Evolutionary conservation across 2,329 filamentous ascomycete species (phyloP).

Genomic region (Exophiala xenobiotica): DNA sequence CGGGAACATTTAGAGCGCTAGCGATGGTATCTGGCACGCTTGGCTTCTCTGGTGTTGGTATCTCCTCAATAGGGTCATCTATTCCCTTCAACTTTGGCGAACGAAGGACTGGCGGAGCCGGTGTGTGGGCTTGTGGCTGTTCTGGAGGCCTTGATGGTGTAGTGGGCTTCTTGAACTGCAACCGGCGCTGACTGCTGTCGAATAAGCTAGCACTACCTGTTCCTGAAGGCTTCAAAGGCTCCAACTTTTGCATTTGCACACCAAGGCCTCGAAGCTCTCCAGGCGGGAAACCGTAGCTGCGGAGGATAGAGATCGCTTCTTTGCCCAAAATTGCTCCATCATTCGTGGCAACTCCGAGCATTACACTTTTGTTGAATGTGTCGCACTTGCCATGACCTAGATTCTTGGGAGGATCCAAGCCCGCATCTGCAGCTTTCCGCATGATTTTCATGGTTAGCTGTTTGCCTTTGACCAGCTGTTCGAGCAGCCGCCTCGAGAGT

Average conservation of each 20-base stretch:
- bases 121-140: constrained; percentile 9
- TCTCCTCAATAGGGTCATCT: constrained; percentile 54
- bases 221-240: constrained; percentile 64
- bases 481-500: constrained; percentile 73
- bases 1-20: constrained; percentile 29
- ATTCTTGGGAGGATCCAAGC: constrained; percentile 87
- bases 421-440: constrained; percentile 80
- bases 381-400: constrained; percentile 95
- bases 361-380: constrained; percentile 81
- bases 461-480: constrained; percentile 81
- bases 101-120: neutral
- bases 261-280: constrained; percentile 92
- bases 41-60: constrained; percentile 44
- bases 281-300: constrained; percentile 78
- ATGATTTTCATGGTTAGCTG: constrained; percentile 95
- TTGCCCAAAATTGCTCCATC: constrained; percentile 68
- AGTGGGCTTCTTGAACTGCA: constrained; percentile 66
- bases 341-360: constrained; percentile 83
- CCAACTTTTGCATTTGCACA: constrained; percentile 89
- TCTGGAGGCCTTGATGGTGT: constrained; percentile 27
- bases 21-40: constrained; percentile 26
- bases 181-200: constrained; percentile 74
- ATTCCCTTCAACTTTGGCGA: constrained; percentile 28
- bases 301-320: constrained; percentile 81
- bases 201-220: constrained; percentile 25